Base-by-base conservation (phyloP, 1,139 yeast species). In the Sugiyamaella neomexicana region DNA sequence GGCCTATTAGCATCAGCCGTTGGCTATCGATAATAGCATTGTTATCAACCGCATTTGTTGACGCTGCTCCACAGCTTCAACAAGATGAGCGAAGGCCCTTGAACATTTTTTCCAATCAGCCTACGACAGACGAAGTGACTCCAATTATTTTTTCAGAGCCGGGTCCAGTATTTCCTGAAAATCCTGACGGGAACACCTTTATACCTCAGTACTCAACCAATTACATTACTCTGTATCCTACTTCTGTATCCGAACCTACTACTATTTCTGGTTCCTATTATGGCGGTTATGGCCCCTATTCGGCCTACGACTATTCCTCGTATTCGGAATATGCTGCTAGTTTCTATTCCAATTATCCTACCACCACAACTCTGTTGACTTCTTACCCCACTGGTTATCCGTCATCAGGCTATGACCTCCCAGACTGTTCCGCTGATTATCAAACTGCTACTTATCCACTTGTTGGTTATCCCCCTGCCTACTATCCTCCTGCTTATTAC, bases 141-240 rank as follows among this genome's bases (percentile, higher is more conserved):
- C 32, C 50, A 8, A 4, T n/a, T 27, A 12, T 32, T 15, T 39
- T 25, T 12, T 17, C 50, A 7, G 50, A 46, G 15, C 50, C 50
- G 3, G 50, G 50, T 12, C 36, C 23, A 5, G 50, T 25, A 2
- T 16, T 16, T 47, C 51, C 51, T 12, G 45, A 39, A 12, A 20
- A 8, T 13, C 13, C 48, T 15, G 50, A 37, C 13, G 15, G n/a
- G 2, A 46, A 41, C n/a, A 6, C 23, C 39, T 36, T 20, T 23
- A 25, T 36, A 29, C 20, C 50, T 25, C 27, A 46, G 17, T 46
- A 36, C 17, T 36, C 50, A 9, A 37, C 50, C n/a, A 12, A 39
- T 46, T 46, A 44, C 16, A 27, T 25, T 27, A 31, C 51, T 39
- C n/a, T 39, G 27, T 47, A 39, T 47, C 51, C 51, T 10, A 25